Conservation (phyloP, 2,329 filamentous ascomycete genomes). For the Atkinsonella texensis region DNA sequence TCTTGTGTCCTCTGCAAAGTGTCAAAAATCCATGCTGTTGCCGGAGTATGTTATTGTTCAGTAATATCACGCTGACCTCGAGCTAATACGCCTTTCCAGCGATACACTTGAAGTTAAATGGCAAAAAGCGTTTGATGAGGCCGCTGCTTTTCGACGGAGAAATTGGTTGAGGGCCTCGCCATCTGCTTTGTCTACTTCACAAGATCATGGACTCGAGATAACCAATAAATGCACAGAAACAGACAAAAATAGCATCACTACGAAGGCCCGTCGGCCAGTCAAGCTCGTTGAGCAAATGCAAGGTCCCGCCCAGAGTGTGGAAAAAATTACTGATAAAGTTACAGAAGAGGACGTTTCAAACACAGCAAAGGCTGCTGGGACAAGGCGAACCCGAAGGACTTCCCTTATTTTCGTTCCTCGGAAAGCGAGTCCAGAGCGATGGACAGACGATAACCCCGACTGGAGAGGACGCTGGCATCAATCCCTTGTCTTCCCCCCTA, state of each 20-base stretch:
- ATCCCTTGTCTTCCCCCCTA: conserved; percentile 49
- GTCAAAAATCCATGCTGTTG: background rate
- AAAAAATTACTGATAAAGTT: background rate
- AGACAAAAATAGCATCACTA: background rate
- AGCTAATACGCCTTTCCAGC: background rate
- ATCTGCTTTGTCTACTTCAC: background rate
- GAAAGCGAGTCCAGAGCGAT: conserved; percentile 20
- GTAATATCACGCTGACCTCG: no score
- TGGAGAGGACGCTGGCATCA: conserved; percentile 44
- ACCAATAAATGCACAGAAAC: background rate
- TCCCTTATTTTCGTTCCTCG: conserved; percentile 7
- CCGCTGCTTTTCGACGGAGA: background rate
- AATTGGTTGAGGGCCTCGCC: background rate
- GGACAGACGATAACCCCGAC: conserved; percentile 36
- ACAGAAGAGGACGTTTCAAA: background rate
- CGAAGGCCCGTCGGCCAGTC: background rate
- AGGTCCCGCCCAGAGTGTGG: background rate
- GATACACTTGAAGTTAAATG: background rate
- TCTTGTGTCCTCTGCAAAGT: background rate
- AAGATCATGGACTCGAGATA: background rate
- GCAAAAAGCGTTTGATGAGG: background rate
- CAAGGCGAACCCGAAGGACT: conserved; percentile 15
- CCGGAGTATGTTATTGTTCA: background rate
- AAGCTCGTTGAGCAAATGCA: conserved; percentile 1
- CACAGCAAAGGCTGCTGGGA: conserved; percentile 6